phyloP scores from a whole-genome alignment of 148 eudicot species.

The Vaccinium myrtillus region DNA sequence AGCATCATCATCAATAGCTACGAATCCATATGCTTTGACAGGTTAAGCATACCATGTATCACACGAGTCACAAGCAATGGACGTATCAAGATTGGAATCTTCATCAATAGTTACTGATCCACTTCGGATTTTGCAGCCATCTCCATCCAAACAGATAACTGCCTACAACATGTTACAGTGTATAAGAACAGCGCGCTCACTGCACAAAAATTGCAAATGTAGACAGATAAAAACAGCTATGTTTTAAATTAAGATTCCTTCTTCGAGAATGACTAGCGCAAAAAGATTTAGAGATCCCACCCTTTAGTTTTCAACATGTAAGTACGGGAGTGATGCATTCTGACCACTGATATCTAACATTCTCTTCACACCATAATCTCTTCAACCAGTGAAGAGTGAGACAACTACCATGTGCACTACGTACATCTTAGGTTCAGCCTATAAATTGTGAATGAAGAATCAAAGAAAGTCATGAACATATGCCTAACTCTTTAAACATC shows the following conservation, averaged over 20 bases:
- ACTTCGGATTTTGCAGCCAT: constrained; percentile 78
- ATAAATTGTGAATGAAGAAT: neutral
- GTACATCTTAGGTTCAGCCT: neutral
- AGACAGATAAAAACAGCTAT: neutral
- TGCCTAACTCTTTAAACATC: neutral
- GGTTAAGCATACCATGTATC: constrained; percentile 66
- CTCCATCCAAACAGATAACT: constrained; percentile 97
- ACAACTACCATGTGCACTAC: neutral
- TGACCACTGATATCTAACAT: neutral
- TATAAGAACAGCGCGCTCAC: constrained; percentile 17
- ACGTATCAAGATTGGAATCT: constrained; percentile 68
- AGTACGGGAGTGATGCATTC: neutral
- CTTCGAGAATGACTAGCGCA: neutral
- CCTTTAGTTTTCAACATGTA: neutral
- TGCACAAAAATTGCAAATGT: neutral
- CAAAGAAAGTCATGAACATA: neutral
- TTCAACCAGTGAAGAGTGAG: neutral
- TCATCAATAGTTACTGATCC: constrained; percentile 61
- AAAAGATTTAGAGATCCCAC: neutral
- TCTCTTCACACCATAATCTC: neutral
- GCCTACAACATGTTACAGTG: constrained; percentile 58
- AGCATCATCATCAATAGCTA: neutral
- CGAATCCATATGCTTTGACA: neutral
- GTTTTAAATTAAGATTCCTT: neutral
- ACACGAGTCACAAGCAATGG: constrained; percentile 97